These are phyloP conservation scores for Lipomyces yarrowii DNA, from an alignment of 1,139 yeast species.

Conservation along the genomic window DNA sequence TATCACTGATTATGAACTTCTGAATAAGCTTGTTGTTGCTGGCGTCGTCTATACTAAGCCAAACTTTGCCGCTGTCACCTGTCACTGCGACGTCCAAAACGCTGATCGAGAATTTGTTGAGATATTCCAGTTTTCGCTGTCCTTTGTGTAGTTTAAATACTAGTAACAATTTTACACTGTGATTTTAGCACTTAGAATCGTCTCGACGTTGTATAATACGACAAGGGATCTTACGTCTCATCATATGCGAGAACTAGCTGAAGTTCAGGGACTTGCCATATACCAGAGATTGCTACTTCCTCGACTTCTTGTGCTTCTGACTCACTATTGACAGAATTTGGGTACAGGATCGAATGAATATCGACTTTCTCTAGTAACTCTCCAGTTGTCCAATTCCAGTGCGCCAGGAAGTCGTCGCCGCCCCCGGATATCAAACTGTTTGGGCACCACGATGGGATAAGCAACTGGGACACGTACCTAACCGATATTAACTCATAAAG, in stretches of 20 bases:
- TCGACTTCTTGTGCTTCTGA: slow-evolving; percentile 57
- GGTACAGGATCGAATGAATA: slow-evolving; percentile 45
- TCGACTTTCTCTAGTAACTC: slow-evolving; percentile 54
- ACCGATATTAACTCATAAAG: background rate
- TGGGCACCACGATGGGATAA: slow-evolving; percentile 54
- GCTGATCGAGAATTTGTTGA: slow-evolving; percentile 37
- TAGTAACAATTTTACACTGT: slow-evolving; percentile 33
- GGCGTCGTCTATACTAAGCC: slow-evolving; percentile 49
- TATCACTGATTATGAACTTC: slow-evolving; percentile 37
- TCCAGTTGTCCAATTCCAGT: slow-evolving; percentile 75
- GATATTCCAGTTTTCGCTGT: slow-evolving; percentile 29
- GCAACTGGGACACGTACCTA: slow-evolving; percentile 50
- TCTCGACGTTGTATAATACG: background rate
- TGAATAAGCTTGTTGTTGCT: background rate
- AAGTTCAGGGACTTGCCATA: slow-evolving; percentile 54
- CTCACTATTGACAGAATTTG: slow-evolving; percentile 39
- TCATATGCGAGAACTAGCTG: slow-evolving; percentile 25
- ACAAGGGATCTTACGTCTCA: slow-evolving; percentile 23
- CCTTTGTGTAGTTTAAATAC: slow-evolving; percentile 34
- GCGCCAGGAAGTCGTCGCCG: slow-evolving; percentile 76
- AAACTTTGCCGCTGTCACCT: slow-evolving; percentile 42
- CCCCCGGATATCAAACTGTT: slow-evolving; percentile 74
- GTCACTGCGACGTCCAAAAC: slow-evolving; percentile 45
- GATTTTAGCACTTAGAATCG: background rate
- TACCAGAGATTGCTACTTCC: slow-evolving; percentile 65